phyloP scores from a whole-genome alignment of 2,329 filamentous ascomycete species.

The Plenodomus lindquistii region DNA sequence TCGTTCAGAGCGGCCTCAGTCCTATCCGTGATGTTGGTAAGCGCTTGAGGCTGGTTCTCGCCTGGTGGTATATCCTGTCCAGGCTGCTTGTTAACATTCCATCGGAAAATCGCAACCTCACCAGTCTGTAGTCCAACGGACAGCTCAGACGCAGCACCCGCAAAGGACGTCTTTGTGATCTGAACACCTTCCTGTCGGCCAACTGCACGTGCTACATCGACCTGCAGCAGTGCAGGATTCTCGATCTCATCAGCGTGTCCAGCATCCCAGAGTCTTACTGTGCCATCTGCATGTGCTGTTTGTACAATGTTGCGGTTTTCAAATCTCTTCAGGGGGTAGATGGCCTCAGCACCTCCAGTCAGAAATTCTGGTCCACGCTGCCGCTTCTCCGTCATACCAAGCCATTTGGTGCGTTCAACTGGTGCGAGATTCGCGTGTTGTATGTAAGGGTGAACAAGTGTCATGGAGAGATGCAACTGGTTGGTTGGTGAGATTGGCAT shows the following conservation, averaged over 20 bases:
- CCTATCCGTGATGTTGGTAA: slow-evolving; percentile 75
- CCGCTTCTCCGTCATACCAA: slow-evolving; percentile 85
- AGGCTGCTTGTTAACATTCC: slow-evolving; percentile 77
- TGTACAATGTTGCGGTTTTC: slow-evolving; percentile 84
- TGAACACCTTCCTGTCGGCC: slow-evolving; percentile 77
- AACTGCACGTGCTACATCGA: slow-evolving; percentile 82
- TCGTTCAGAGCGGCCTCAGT: slow-evolving; percentile 75
- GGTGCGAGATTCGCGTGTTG: slow-evolving; percentile 71
- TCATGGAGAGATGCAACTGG: slow-evolving; percentile 83
- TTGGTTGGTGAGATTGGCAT: slow-evolving; percentile 91
- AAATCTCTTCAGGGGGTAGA: slow-evolving; percentile 72
- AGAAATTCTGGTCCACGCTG: slow-evolving; percentile 77
- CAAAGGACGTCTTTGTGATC: slow-evolving; percentile 78
- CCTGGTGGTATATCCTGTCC: slow-evolving; percentile 65
- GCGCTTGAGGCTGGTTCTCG: slow-evolving; percentile 52
- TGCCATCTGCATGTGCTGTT: slow-evolving; percentile 87
- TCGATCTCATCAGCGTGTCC: slow-evolving; percentile 93
- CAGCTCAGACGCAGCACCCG: slow-evolving; percentile 79
- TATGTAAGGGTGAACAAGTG: slow-evolving; percentile 88
- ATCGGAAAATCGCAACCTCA: slow-evolving; percentile 85
- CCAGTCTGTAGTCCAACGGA: slow-evolving; percentile 79
- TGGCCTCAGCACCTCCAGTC: slow-evolving; percentile 75
- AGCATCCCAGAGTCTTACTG: slow-evolving; percentile 88
- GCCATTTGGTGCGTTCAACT: slow-evolving; percentile 79
- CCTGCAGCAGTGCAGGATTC: slow-evolving; percentile 78